phyloP scores from a whole-genome alignment of 1,284 basidiomycete genomes.

The Ustilago shanxiensis region DNA sequence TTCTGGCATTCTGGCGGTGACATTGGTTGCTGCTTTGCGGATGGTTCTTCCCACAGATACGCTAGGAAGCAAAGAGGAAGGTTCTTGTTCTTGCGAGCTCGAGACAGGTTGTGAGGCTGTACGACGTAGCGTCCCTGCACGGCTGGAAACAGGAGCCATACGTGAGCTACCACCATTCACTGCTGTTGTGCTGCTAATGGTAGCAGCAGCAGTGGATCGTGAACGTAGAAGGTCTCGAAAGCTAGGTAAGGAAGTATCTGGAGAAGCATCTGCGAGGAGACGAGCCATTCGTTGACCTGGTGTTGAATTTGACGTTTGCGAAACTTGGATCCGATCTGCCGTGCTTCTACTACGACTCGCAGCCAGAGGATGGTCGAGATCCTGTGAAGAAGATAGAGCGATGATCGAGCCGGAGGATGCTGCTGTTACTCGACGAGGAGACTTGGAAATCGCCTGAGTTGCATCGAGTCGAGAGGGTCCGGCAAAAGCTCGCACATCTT shows the following conservation, averaged over 20 bases:
- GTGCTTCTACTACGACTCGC: neutral
- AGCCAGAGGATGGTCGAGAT: neutral
- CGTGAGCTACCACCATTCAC: neutral
- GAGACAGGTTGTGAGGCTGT: constrained; percentile 33
- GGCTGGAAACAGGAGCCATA: constrained; percentile 5
- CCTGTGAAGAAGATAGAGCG: constrained; percentile 37
- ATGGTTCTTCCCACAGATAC: constrained; percentile 8
- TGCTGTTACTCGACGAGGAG: constrained; percentile 12
- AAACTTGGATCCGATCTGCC: neutral
- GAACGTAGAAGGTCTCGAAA: constrained; percentile 33
- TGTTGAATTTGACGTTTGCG: constrained; percentile 7
- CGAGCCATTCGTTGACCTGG: constrained; percentile 21
- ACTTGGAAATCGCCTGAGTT: constrained; percentile 8
- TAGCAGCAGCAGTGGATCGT: neutral
- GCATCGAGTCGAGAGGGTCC: constrained; percentile 28
- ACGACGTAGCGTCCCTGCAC: constrained; percentile 33
- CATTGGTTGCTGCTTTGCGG: constrained; percentile 6
- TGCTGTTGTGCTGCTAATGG: neutral
- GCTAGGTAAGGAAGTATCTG: constrained; percentile 38
- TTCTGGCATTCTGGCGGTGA: constrained; percentile 9
- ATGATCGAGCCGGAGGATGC: constrained; percentile 26
- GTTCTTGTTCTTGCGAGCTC: constrained; percentile 35
- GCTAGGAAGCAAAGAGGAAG: constrained; percentile 22
- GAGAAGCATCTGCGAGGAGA: constrained; percentile 33
- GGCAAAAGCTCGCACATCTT: neutral